Percentiles rank a stretch among this genome's conserved stretches.
Evolutionary conservation across 2,329 filamentous ascomycete species (phyloP).

Genomic region (Fusarium vanettenii): DNA sequence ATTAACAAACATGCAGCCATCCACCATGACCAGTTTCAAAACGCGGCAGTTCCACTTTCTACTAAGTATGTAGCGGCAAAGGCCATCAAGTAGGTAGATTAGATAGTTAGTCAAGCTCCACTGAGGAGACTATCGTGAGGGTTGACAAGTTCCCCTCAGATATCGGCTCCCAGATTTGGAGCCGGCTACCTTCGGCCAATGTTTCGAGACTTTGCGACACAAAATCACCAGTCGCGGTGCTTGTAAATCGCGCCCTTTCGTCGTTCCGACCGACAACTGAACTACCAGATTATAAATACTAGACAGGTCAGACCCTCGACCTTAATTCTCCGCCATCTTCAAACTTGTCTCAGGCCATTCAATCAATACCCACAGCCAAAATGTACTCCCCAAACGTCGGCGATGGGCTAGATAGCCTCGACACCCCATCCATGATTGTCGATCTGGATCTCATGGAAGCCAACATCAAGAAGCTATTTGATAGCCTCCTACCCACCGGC

Average conservation of each 20-base stretch:
- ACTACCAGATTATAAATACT: background rate
- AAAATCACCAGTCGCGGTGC: background rate
- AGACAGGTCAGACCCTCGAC: background rate
- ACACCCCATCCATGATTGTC: conserved; percentile 68
- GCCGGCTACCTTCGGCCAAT: background rate
- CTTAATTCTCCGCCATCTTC: background rate
- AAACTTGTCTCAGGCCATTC: background rate
- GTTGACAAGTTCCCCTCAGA: background rate
- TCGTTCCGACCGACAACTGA: background rate
- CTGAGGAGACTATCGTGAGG: background rate
- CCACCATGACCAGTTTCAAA: background rate
- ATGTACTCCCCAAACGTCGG: conserved; percentile 17
- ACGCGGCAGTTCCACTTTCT: background rate
- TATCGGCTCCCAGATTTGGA: background rate
- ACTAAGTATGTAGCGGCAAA: background rate
- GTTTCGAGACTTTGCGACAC: background rate
- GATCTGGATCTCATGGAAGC: conserved; percentile 63
- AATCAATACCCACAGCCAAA: background rate
- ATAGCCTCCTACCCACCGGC: conserved; percentile 57
- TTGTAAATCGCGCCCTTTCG: background rate
- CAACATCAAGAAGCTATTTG: conserved; percentile 61
- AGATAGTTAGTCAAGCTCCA: background rate
- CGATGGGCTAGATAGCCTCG: conserved; percentile 48
- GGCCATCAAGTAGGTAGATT: background rate
- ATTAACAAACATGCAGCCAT: background rate